Evolutionary conservation across 1,284 basidiomycete genomes (phyloP).

Genomic region (Trichosporon sp.): DNA sequence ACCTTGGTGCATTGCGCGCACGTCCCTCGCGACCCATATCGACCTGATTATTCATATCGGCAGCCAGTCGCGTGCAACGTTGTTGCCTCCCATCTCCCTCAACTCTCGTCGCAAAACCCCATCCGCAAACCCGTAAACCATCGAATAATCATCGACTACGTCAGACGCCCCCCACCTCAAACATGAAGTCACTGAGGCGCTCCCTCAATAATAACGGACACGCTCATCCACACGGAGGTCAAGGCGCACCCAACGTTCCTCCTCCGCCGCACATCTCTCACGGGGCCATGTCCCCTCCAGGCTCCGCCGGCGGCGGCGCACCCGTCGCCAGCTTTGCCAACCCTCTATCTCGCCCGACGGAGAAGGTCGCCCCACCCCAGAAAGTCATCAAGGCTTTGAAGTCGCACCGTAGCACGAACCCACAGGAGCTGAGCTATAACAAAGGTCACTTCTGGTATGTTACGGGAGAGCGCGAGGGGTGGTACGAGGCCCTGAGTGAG

Average conservation of each 20-base stretch:
- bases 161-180: background rate
- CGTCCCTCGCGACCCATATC: background rate
- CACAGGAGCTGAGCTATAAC: slow-evolving; percentile 82
- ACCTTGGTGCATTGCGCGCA: background rate
- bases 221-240: slow-evolving; percentile 34
- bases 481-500: slow-evolving; percentile 75
- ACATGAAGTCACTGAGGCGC: slow-evolving; percentile 80
- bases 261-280: slow-evolving; percentile 22
- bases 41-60: background rate
- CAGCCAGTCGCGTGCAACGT: background rate
- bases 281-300: slow-evolving; percentile 39
- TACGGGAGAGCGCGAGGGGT: slow-evolving; percentile 61
- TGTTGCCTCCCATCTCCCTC: background rate
- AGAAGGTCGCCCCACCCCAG: slow-evolving; percentile 75
- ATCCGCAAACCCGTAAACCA: no score
- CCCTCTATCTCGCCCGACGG: slow-evolving; percentile 60
- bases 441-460: slow-evolving; percentile 99
- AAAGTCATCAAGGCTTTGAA: slow-evolving; percentile 87
- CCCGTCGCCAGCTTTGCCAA: slow-evolving; percentile 46
- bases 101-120: background rate
- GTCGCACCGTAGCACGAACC: slow-evolving; percentile 64
- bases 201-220: slow-evolving; percentile 62
- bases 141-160: background rate
- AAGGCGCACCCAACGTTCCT: slow-evolving; percentile 57
- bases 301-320: slow-evolving; percentile 46